A percentile compares a stretch with the other conserved stretches of the same genome.
These are phyloP conservation scores for Fusarium nygamai DNA, from an alignment of 2,329 filamentous ascomycete species.

Conservation along the genomic window DNA sequence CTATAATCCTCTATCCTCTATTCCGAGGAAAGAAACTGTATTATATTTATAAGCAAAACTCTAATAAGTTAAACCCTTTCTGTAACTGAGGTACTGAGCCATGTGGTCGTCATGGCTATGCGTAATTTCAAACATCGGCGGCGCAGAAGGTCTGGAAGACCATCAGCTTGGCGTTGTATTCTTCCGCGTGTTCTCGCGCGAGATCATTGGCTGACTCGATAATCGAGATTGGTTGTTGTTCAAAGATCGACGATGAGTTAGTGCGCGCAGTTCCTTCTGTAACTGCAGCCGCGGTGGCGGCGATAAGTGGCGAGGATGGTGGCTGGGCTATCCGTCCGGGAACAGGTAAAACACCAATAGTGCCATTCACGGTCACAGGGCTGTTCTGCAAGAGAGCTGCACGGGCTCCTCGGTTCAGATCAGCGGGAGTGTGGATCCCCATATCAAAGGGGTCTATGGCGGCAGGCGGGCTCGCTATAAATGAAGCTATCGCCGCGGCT, in stretches of 20 bases:
- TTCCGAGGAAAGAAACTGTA: no score
- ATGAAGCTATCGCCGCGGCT: not conserved
- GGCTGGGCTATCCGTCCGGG: not conserved
- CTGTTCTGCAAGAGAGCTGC: not conserved
- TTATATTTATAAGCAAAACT: no score
- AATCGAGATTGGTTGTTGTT: not conserved
- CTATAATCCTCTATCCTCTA: no score
- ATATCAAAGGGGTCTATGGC: not conserved
- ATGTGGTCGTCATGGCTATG: no score
- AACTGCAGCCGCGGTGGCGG: not conserved
- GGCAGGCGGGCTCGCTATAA: rapidly evolving
- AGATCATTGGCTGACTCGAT: not conserved
- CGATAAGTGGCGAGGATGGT: not conserved
- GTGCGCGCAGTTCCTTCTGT: not conserved
- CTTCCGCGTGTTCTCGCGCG: not conserved
- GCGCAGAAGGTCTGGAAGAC: not conserved
- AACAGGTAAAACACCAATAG: not conserved
- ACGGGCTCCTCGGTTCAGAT: not conserved
- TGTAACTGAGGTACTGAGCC: no score
- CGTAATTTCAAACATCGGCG: no score
- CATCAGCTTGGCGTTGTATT: not conserved
- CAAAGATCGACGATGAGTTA: no score
- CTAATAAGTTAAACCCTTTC: no score
- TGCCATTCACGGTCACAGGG: rapidly evolving
- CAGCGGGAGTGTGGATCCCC: not conserved